Percentiles rank a stretch among this genome's conserved stretches.
phyloP scores from a whole-genome alignment of 208 protist species.

The Acanthamoeba divionensis region DNA sequence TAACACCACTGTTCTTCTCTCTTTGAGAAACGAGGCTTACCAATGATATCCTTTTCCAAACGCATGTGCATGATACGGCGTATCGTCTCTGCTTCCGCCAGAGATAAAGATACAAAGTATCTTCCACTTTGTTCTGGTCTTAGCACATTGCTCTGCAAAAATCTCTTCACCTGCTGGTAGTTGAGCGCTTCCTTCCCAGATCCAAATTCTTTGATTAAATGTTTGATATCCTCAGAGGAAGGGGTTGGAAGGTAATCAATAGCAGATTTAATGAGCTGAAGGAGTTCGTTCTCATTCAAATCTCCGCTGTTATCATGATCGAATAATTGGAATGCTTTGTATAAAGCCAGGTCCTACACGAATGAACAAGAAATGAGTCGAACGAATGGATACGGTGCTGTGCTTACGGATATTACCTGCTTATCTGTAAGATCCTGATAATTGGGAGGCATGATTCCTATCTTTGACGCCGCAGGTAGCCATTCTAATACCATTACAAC shows the following conservation, averaged over 20 bases:
- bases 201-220: background rate
- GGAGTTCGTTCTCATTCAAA: background rate
- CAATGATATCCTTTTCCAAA: slow-evolving; percentile 19
- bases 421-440: background rate
- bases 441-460: background rate
- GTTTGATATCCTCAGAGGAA: background rate
- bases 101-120: slow-evolving; percentile 76
- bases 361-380: background rate
- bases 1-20: too few relatives aligned
- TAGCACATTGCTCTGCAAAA: background rate
- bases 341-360: background rate
- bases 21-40: too few relatives aligned
- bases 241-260: background rate
- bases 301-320: slow-evolving; percentile 45
- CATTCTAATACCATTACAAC: slow-evolving; percentile 87
- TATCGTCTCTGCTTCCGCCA: slow-evolving; percentile 79
- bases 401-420: background rate
- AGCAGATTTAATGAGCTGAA: background rate
- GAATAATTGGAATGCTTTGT: slow-evolving; percentile 28
- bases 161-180: background rate
- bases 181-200: background rate
- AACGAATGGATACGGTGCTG: background rate
- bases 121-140: background rate
- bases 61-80: slow-evolving; percentile 75
- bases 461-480: slow-evolving; percentile 65